phyloP scores from a whole-genome alignment of 2,329 filamentous ascomycete species.

The Paecilomyces dactylethromorphus region DNA sequence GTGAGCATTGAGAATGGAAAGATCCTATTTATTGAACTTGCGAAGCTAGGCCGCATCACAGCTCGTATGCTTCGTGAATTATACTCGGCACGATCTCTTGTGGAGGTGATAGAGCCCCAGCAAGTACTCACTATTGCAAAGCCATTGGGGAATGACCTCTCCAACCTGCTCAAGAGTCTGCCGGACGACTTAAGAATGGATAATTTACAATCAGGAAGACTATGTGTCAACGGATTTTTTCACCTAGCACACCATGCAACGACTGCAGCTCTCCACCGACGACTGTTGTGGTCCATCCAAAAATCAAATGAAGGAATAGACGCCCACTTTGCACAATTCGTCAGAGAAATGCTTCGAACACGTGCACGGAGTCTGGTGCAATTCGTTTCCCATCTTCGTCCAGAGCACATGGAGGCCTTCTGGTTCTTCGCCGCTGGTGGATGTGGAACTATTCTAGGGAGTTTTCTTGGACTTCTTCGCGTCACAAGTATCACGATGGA shows the following conservation, averaged over 20 bases:
- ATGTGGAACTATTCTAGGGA: conserved; percentile 3
- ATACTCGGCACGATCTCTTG: conserved; percentile 3
- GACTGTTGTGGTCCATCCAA: conserved; percentile 2
- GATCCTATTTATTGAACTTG: conserved; percentile 1
- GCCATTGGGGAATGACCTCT: conserved; percentile 3
- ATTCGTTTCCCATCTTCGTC: conserved; percentile 4
- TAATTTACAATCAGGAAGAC: conserved; percentile 2
- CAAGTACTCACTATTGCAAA: conserved; percentile 6
- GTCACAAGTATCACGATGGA: conserved; percentile 2
- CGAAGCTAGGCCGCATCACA: conserved; percentile 1
- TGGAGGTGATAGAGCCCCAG: conserved; percentile 1
- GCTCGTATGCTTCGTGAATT: conserved; percentile 1
- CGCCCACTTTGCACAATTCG: conserved; percentile 1
- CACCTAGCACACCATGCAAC: conserved; percentile 6
- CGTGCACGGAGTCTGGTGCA: conserved; percentile 2
- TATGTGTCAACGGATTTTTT: conserved; percentile 4
- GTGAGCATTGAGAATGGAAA: conserved; percentile 6
- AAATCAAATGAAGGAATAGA: not conserved
- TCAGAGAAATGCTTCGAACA: conserved; percentile 2
- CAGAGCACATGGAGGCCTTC: conserved; percentile 7
- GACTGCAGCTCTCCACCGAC: conserved; percentile 4
- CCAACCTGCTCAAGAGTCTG: not conserved
- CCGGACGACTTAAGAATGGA: conserved; percentile 4
- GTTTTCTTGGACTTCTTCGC: not conserved
- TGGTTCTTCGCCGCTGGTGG: conserved; percentile 2